Conservation (phyloP, 768 basidiomycete genomes). For the Pisolithus microcarpus region DNA sequence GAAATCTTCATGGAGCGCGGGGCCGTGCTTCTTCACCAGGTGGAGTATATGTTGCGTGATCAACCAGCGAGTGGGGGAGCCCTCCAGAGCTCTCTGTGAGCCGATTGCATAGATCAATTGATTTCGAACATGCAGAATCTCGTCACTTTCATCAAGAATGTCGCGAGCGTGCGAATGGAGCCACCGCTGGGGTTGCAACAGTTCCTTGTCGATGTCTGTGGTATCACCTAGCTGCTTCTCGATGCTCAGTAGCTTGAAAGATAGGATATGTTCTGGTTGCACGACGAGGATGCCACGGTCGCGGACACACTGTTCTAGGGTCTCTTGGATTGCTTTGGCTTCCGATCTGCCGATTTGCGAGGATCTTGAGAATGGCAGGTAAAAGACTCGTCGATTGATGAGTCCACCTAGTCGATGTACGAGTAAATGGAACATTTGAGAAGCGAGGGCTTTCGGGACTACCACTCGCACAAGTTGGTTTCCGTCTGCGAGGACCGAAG, state of each 20-base stretch:
- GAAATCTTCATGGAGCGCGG: neutral
- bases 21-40: slow-evolving; percentile 10
- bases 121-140: slow-evolving; percentile 35
- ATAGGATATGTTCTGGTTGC: slow-evolving; percentile 51
- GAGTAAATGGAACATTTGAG: slow-evolving; percentile 46
- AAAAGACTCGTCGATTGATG: slow-evolving; percentile 38
- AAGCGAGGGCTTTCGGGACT: slow-evolving; percentile 40
- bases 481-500: slow-evolving; percentile 36
- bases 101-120: slow-evolving; percentile 41
- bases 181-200: slow-evolving; percentile 25
- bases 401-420: slow-evolving; percentile 38
- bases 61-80: slow-evolving; percentile 37
- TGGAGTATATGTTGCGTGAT: slow-evolving; percentile 32
- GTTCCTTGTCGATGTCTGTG: slow-evolving; percentile 1
- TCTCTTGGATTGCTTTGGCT: slow-evolving; percentile 17
- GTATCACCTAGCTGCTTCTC: slow-evolving; percentile 24
- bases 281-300: slow-evolving; percentile 38
- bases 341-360: slow-evolving; percentile 18
- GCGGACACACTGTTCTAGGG: slow-evolving; percentile 34
- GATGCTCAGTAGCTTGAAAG: slow-evolving; percentile 43
- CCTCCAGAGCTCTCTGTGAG: slow-evolving; percentile 29
- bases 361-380: slow-evolving; percentile 43
- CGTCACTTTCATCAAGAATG: slow-evolving; percentile 27
- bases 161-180: slow-evolving; percentile 21
- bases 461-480: slow-evolving; percentile 41